Base-by-base conservation (phyloP, 352 stramenopile species). In the Phytophthora citrophthora region DNA sequence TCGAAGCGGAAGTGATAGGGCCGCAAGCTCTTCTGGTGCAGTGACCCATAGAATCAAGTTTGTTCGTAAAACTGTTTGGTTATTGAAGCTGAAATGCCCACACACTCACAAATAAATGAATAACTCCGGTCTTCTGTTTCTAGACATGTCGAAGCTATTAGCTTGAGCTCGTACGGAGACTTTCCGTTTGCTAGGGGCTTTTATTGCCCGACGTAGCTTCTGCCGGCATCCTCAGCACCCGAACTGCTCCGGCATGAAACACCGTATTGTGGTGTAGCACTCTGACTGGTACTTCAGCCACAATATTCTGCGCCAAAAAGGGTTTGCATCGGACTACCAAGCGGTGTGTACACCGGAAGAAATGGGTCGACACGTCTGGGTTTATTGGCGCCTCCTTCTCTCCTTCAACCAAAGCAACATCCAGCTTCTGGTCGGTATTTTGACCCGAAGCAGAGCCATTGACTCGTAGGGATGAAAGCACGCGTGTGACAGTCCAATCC, bases 1-100 rank as follows among this genome's bases (percentile, higher is more conserved):
- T 74, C 51, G 81, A 90, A 39, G 63, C 68, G 23, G 58, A 80
- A 29, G 72, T 87, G 24, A 67, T 87, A 20, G 77, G 81, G 2
- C 69, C 81, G 13, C 69, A 71, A 27, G 50, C 73, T n/a, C 56
- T 76, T 10, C 49, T 83, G 4, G 24, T 62, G 40, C 31, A 68
- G 29, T 75, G 15, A 71, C 15, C 13, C 36, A 41, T 41, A n/a
- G 36, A 34, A 41, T 41, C 7, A 34, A 13, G 1, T 34, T 34
- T 34, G 29, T 34, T 34, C 20, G 20, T 20, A 20, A 4, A 34
- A 34, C 9, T 12, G 8, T 34, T 13, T 34, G 29, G 29, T 34
- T 34, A 34, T 34, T 34, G 29, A 10, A 34, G 29, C 8, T 34
- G 36, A n/a, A 41, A 41, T 41, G 13, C 13, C 6, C 36, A 41